Base-by-base conservation (phyloP, 2,329 filamentous ascomycete species). In the Colletotrichum sp. region DNA sequence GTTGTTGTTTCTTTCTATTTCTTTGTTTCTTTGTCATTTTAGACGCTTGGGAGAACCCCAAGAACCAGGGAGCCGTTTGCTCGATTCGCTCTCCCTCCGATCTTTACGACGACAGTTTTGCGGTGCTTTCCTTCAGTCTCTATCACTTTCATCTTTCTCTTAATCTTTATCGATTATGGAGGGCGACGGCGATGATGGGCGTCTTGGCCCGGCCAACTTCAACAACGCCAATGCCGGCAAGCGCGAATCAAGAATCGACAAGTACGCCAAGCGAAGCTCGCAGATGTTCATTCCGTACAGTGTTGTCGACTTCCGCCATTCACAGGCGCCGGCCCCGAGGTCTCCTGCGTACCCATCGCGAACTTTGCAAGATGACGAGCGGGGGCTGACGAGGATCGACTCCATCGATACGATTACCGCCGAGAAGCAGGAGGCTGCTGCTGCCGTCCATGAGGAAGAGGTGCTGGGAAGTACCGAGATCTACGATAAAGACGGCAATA, bases 381-480 rank as follows among this genome's bases (percentile, higher is more conserved):
- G 59, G 24, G 10, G 28, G 26, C 28, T 62, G 59, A 62, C 59
- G 59, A 62, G 59, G 26, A 62, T 62, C 59, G 59, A 62, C 26
- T 62, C 59, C 59, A 28, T 62, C 28, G 28, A 62, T 30, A 62
- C 59, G 4, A 62, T 62, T 28, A 62, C 59, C 24, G 59, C 59
- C 16, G 59, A 62, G 59, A 62, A 62, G 59, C 59, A 62, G 26
- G 59, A 16, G 15, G 59, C 59, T 32, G 59, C 59, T 28, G 59
- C 59, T 62, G 59, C 59, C 18, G 59, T 34, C 18, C 59, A 62
- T 62, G 59, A 30, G 26, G 59, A 62, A 30, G 59, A 62, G 57
- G 76, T 77, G 4, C 65, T 78, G 18, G 77, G 77, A 15, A 76
- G 69, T 5, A 76, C 77, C 15, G 48, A 72, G 26, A 60, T 78